These are phyloP conservation scores for Diversispora epigaea DNA, from an alignment of 192 early-diverging fungal genomes.

Conservation along the genomic window DNA sequence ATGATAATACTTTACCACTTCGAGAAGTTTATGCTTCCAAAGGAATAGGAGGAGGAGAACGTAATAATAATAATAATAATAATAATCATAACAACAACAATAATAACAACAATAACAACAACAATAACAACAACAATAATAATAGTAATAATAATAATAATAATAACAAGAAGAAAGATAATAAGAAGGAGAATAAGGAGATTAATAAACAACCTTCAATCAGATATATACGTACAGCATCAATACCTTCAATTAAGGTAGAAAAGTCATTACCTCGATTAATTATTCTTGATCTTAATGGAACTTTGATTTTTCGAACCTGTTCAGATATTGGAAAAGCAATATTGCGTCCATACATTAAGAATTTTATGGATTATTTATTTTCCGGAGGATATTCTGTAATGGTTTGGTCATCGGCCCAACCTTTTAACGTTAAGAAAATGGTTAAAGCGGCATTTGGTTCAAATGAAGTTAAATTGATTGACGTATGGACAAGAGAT, in stretches of 20 bases:
- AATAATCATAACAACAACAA: not conserved
- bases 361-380: conserved; percentile 55
- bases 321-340: conserved; percentile 23
- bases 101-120: not conserved
- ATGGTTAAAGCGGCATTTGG: conserved; percentile 55
- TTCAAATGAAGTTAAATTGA: conserved; percentile 35
- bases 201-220: not conserved
- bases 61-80: not conserved
- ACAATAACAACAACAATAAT: not conserved
- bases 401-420: conserved; percentile 76
- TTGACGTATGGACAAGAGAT: conserved; percentile 60
- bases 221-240: not conserved
- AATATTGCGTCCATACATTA: conserved; percentile 50
- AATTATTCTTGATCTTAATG: conserved; percentile 72
- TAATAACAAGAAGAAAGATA: no score
- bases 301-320: conserved; percentile 59
- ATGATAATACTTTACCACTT: not conserved
- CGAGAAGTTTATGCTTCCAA: no score
- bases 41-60: no score
- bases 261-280: conserved; percentile 41
- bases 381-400: conserved; percentile 57
- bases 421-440: conserved; percentile 48
- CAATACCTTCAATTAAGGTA: not conserved
- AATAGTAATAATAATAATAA: no score
- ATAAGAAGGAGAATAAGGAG: not conserved